Evolutionary conservation across 306 rosid genomes (phyloP), one percentile per base, ranked within the genome.

Genomic region (Gynostemma pentaphyllum): DNA sequence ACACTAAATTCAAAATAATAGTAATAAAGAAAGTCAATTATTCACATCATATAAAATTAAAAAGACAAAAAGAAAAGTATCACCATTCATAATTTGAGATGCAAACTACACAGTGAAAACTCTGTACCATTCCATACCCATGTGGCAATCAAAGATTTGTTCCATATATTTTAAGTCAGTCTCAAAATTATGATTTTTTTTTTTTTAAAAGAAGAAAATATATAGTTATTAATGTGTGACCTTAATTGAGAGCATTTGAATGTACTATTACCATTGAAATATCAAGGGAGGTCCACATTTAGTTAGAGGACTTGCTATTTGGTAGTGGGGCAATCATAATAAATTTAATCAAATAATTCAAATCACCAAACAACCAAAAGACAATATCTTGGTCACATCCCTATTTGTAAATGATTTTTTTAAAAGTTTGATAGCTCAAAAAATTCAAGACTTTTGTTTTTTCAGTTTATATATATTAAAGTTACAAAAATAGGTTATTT

Each of bases 91-190:
- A 23, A 50, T 8, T 37, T 37, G 41, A 37, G 41, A 12, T 22
- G 5, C 1, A 24, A 23, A 3, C 29, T 10, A 24, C 32, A 50
- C 57, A 26, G 15, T 2, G 11, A 27, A 27, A 27, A 37, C 19
- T 50, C 11, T 0, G 23, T 49, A 49, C 28, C n/a, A 6, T 22
- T 24, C 2, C 39, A 27, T 1, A 29, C 24, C 62, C 42, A 55
- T n/a, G 61, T 53, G 61, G 13, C 28, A 55, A 29, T 56, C 42
- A 56, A 56, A 56, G 27, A 56, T 56, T 56, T 56, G 63, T 30
- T 56, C 3, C 11, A 56, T 21, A 34, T 18, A 37, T 2, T 49
- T 11, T 1, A 55, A 55, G 44, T 1, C 4, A 16, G 27, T n/a
- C 42, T 16, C 7, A 55, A 30, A 55, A 30, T 30, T n/a, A 55